A percentile compares a stretch with the other conserved stretches of the same genome.
Evolutionary conservation across 1,284 basidiomycete genomes (phyloP).

Genomic region (Moesziomyces antarcticus): DNA sequence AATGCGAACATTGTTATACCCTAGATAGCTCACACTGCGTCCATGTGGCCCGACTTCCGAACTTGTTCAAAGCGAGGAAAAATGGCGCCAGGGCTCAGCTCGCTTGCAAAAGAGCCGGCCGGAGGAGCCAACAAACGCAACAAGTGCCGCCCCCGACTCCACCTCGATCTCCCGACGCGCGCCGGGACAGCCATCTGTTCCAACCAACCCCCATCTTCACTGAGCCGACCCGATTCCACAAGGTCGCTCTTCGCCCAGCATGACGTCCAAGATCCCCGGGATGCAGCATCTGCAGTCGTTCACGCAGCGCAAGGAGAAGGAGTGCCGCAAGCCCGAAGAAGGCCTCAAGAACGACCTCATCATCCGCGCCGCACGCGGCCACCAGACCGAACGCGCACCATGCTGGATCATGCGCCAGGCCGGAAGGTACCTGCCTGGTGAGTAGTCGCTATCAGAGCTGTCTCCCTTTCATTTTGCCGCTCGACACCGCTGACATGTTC

Average conservation of each 20-base stretch:
- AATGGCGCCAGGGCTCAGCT: neutral
- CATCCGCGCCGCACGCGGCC: slow-evolving; percentile 86
- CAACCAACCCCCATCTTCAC: neutral
- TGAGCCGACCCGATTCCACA: neutral
- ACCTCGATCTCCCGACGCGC: neutral
- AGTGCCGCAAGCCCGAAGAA: slow-evolving; percentile 44
- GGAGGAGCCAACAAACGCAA: neutral
- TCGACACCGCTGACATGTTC: too few species aligned
- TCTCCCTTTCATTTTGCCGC: neutral
- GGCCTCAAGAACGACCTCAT: slow-evolving; percentile 86
- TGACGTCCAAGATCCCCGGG: slow-evolving; percentile 56
- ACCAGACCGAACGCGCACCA: slow-evolving; percentile 88
- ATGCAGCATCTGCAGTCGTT: slow-evolving; percentile 57
- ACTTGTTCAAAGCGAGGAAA: too few species aligned
- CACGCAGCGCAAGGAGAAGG: slow-evolving; percentile 51
- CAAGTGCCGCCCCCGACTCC: too few species aligned
- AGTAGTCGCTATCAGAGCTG: slow-evolving; percentile 53
- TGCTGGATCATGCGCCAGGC: slow-evolving; percentile 99
- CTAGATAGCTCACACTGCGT: too few species aligned
- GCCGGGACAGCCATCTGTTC: neutral
- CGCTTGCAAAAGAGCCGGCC: neutral
- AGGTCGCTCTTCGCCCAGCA: slow-evolving; percentile 7
- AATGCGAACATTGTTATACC: too few species aligned
- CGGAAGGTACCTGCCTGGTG: slow-evolving; percentile 92
- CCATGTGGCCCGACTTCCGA: too few species aligned